Conservation (phyloP, 768 basidiomycete genomes). For the Suillus variegatus region DNA sequence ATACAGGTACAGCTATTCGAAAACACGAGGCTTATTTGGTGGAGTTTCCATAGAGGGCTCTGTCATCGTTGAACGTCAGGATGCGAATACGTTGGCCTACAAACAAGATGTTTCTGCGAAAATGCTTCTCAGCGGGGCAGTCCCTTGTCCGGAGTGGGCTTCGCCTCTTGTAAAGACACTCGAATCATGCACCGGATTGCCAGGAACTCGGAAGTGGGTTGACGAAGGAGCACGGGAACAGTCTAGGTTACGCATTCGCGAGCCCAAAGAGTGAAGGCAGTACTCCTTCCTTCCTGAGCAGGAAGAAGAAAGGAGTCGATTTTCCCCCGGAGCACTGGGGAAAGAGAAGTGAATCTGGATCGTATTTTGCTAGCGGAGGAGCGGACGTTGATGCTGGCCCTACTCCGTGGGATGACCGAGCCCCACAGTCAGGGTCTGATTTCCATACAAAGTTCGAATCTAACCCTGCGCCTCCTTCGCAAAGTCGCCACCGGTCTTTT, state of each 20-base stretch:
- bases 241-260: constrained; percentile 59
- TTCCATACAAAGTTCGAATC: constrained; percentile 50
- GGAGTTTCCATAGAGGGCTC: constrained; percentile 89
- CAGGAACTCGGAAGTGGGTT: constrained; percentile 70
- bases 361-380: constrained; percentile 45
- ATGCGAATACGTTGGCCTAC: constrained; percentile 88
- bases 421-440: constrained; percentile 15
- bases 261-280: constrained; percentile 38
- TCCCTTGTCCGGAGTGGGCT: constrained; percentile 82
- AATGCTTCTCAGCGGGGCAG: constrained; percentile 75
- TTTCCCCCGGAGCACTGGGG: constrained; percentile 76
- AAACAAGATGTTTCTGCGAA: constrained; percentile 69
- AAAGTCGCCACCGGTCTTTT: constrained; percentile 22
- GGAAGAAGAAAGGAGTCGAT: constrained; percentile 47
- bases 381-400: constrained; percentile 21
- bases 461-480: constrained; percentile 38
- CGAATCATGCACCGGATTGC: constrained; percentile 68
- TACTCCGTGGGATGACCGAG: constrained; percentile 31
- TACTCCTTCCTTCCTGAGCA: constrained; percentile 31
- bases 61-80: constrained; percentile 91
- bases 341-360: constrained; percentile 44
- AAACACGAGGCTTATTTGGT: constrained; percentile 92
- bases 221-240: constrained; percentile 45
- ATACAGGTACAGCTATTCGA: constrained; percentile 83
- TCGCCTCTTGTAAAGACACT: constrained; percentile 71